Base-by-base conservation (phyloP, 2,329 filamentous ascomycete genomes). In the Penicillium occitanis region DNA sequence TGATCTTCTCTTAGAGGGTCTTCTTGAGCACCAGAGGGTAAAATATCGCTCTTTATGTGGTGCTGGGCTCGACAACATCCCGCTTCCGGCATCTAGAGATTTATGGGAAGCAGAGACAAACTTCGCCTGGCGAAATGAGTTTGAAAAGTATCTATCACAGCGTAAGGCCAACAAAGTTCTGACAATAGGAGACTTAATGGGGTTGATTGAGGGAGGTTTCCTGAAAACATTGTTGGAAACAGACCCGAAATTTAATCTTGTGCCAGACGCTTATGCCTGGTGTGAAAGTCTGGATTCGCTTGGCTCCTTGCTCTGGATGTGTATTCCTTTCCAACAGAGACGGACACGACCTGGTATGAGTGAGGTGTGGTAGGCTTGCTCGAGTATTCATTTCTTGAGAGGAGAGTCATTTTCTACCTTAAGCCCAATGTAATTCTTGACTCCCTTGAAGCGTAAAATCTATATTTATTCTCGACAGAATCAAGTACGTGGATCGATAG, bases 271-370 rank as follows among this genome's bases (percentile, higher is more conserved):
- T 35, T 61, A 63, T 53, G 46, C 50, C 35, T 66, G 65, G 65
- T 66, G 65, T 60, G 65, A 66, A 14, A 37, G 53, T 3, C 19
- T 66, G 33, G 65, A 66, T 59, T 66, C 65, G 1, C 53, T 66
- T 22, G 65, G 65, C n/a, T 63, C 65, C 14, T 11, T 66, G 33
- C 53, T 66, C 3, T 66, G 65, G 65, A 66, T 59, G 60, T 28
- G 50, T 17, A 62, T 66, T 13, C 65, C 65, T n/a, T 66, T 63
- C 55, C 65, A 66, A 25, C 59, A 63, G 13, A 63, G 61, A 51
- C 40, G 65, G 10, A 33, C 42, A 37, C 51, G 22, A 11, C 42
- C 22, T 51, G 65, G 53, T 14, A 63, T 63, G 60, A 60, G 14
- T 19, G 65, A 60, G 46, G 37, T 51, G n/a, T 66, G 65, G 60